Base-by-base conservation (phyloP, 768 basidiomycete species). In the Tulasnella sp. region DNA sequence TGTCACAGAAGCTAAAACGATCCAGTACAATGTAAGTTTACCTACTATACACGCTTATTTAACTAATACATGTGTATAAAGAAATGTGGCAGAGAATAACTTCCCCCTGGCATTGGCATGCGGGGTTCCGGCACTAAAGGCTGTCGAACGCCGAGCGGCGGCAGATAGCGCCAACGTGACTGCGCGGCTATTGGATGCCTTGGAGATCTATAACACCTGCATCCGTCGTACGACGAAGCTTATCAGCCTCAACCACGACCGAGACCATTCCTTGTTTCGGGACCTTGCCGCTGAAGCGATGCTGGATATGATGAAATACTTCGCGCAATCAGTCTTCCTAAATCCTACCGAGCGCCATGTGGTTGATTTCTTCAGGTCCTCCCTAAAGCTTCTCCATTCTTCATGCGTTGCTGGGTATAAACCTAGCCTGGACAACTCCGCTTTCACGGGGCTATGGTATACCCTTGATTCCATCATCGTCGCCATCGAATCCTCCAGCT, bases 191-290 rank as follows among this genome's bases (percentile, higher is more conserved):
- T 11, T 25, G 54, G 54, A 58, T 58, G 54, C 54, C 19, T 15
- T 58, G 12, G 54, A 58, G 5, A 58, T 58, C 19, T 58, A 58
- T 25, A 58, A 29, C 54, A 22, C 54, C 11, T 58, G 54, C 19
- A n/a, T 58, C n/a, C n/a, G n/a, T 58, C n/a, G n/a, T 1, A 58
- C 19, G 54, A 58, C 54, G 2, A 58, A 6, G 54, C n/a, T n/a
- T n/a, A n/a, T n/a, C n/a, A n/a, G n/a, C n/a, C n/a, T n/a, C 1
- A 6, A 64, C 22, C 9, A 3, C 5, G 5, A 12, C 1, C 0
- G 8, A 0, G 14, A 15, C 58, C 29, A 15, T 34, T 12, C 58
- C 15, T 3, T 9, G 0, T 12, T n/a, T 7, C 49, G 8, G 14
- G 29, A 64, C 25, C 58, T 25, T 14, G 58, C 25, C 29, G 58